phyloP scores from a whole-genome alignment of 2,329 filamentous ascomycete genomes.

The Diaporthe helianthi region DNA sequence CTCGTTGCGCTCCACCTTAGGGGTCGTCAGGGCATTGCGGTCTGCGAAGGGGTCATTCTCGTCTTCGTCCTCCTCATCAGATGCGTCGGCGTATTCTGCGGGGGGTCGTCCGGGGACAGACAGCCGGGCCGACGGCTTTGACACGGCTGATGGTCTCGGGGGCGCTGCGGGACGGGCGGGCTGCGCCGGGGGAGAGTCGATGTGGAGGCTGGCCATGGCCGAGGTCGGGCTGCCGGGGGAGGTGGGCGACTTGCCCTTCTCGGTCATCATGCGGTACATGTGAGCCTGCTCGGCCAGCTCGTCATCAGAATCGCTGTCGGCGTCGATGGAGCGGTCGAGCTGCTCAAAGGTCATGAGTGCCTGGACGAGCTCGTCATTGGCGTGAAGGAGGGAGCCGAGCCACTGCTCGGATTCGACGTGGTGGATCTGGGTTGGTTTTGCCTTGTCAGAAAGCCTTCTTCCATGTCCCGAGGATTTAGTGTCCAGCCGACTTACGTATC shows the following conservation, averaged over 20 bases:
- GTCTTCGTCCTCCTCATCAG: conserved; percentile 67
- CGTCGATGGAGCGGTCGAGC: conserved; percentile 84
- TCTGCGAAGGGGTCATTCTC: conserved; percentile 91
- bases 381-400: conserved; percentile 87
- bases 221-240: conserved; percentile 50
- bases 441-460: neutral
- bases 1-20: conserved; percentile 48
- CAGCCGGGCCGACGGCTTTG: conserved; percentile 59
- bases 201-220: conserved; percentile 54
- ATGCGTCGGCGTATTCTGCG: conserved; percentile 61
- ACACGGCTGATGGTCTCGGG: conserved; percentile 53
- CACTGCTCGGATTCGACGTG: conserved; percentile 90
- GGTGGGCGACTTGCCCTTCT: conserved; percentile 57
- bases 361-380: conserved; percentile 94
- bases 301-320: conserved; percentile 74
- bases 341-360: conserved; percentile 95
- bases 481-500: conserved; percentile 66
- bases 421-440: conserved; percentile 68
- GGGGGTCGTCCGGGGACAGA: conserved; percentile 51
- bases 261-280: conserved; percentile 64
- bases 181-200: conserved; percentile 47
- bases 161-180: conserved; percentile 53
- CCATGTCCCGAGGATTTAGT: neutral
- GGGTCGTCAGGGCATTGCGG: conserved; percentile 68
- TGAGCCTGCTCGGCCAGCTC: conserved; percentile 72